Base-by-base conservation (phyloP, 805 yeast genomes). In the Nakazawaea wyomingensis region DNA sequence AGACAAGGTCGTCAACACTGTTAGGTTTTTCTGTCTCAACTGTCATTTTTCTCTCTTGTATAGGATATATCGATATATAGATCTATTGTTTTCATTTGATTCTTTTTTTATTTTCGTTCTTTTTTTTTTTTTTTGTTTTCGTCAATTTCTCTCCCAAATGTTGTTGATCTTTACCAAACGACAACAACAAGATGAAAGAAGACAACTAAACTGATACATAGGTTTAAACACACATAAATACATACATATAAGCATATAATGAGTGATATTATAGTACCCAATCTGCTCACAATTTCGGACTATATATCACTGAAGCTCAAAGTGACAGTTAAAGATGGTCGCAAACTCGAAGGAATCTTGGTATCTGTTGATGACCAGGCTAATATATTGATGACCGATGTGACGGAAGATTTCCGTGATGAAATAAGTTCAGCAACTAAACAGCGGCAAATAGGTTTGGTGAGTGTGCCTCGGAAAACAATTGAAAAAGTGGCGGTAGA, bases 391-490 rank as follows among this genome's bases (percentile, higher is more conserved):
- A 47, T 71, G 18, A 64, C 72, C 30, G 62, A 65, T 43, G 71
- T 64, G 8, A 48, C 46, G 10, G 77, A 71, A 44, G 24, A 11
- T 24, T 34, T 32, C 11, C n/a, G 21, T 5, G 41, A 45, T 31
- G 47, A 37, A 5, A 40, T 44, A 3, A 47, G 41, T 24, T 32
- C 39, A 1, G 47, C 46, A 13, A 34, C 36, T 8, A 48, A 48
- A 13, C 40, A 46, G 21, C 60, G 82, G 48, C 66, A 65, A 35
- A 51, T 76, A 32, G 82, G 82, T 0, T 54, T 76, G 8, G 78
- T 77, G n/a, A 74, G 81, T 49, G 67, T 77, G 3, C 80, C 79
- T 1, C 59, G 63, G 40, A 48, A 50, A 1, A 60, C 75, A 4
- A 68, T 76, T 2, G 39, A 45, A 2, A 54, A 56, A 17, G 54